Conservation (phyloP, 2,329 filamentous ascomycete genomes). For the Trichoderma citrinoviride region DNA sequence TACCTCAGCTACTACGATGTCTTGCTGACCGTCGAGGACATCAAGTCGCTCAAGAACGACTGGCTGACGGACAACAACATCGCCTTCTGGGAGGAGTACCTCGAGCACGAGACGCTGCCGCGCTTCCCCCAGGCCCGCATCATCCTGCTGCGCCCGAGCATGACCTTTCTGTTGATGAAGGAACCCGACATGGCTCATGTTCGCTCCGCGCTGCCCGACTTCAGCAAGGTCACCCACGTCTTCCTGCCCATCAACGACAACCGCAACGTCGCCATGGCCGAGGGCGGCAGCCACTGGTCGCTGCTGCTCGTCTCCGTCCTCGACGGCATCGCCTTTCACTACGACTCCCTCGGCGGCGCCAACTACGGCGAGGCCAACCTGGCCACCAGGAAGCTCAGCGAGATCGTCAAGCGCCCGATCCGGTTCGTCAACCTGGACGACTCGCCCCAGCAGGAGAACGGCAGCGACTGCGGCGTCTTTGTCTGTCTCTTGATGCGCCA, state of each 20-base stretch:
- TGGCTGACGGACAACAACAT: constrained; percentile 99
- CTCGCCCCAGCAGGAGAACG: constrained; percentile 86
- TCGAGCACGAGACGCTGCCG: constrained; percentile 83
- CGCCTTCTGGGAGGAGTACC: constrained; percentile 95
- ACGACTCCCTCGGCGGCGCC: constrained; percentile 76
- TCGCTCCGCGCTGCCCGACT: constrained; percentile 73
- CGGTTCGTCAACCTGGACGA: constrained; percentile 81
- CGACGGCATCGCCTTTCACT: constrained; percentile 92
- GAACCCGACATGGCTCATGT: constrained; percentile 56
- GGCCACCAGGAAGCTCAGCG: constrained; percentile 66
- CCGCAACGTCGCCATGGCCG: constrained; percentile 69
- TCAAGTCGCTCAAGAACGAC: constrained; percentile 83
- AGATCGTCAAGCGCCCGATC: constrained; percentile 64
- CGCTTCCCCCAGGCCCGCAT: constrained; percentile 82
- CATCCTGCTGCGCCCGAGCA: constrained; percentile 83
- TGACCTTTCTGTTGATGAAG: constrained; percentile 88
- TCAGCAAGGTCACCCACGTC: constrained; percentile 78
- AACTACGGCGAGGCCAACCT: constrained; percentile 73
- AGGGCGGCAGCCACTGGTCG: constrained; percentile 93
- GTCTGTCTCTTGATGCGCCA: constrained; percentile 95
- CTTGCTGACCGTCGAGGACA: constrained; percentile 76
- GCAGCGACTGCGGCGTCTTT: constrained; percentile 91
- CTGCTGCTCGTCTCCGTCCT: constrained; percentile 84
- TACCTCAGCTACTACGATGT: constrained; percentile 45
- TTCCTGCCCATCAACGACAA: constrained; percentile 96